Percentiles rank a stretch among this genome's conserved stretches.
Conservation (phyloP, 208 protist genomes). For the Porcisia deanei region DNA sequence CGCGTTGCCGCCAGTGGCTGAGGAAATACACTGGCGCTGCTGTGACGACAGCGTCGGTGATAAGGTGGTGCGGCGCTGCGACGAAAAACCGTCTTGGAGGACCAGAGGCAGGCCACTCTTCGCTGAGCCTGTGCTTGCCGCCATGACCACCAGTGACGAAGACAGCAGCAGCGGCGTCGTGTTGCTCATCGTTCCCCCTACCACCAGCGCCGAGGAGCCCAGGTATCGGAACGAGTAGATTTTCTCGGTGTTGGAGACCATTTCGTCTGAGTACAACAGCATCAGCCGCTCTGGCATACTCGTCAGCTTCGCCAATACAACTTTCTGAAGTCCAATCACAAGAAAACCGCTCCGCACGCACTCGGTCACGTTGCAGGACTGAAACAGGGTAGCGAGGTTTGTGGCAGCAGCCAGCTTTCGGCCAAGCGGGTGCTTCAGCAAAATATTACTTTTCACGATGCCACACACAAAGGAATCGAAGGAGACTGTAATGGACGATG, state of each 20-base stretch:
- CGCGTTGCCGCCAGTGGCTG: not conserved
- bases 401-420: slow-evolving; percentile 76
- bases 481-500: slow-evolving; percentile 47
- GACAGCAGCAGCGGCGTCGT: slow-evolving; percentile 36
- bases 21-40: not conserved
- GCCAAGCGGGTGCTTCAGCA: slow-evolving; percentile 84
- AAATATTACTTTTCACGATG: slow-evolving; percentile 76
- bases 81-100: not conserved
- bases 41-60: not conserved
- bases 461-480: slow-evolving; percentile 88
- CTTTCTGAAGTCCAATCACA: slow-evolving; percentile 65
- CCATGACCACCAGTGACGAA: slow-evolving; percentile 22
- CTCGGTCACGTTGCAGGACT: slow-evolving; percentile 76
- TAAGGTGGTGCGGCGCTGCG: not conserved
- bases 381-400: slow-evolving; percentile 76
- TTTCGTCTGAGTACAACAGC: slow-evolving; percentile 71
- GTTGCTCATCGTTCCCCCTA: slow-evolving; percentile 44
- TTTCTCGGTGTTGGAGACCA: slow-evolving; percentile 67
- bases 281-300: slow-evolving; percentile 56
- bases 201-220: slow-evolving; percentile 47
- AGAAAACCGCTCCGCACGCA: slow-evolving; percentile 84
- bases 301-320: slow-evolving; percentile 64
- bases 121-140: slow-evolving; percentile 8
- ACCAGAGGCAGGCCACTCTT: not conserved
- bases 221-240: slow-evolving; percentile 88